Evolutionary conservation across 2,329 filamentous ascomycete genomes (phyloP).

Genomic region (Aspergillus fructus): DNA sequence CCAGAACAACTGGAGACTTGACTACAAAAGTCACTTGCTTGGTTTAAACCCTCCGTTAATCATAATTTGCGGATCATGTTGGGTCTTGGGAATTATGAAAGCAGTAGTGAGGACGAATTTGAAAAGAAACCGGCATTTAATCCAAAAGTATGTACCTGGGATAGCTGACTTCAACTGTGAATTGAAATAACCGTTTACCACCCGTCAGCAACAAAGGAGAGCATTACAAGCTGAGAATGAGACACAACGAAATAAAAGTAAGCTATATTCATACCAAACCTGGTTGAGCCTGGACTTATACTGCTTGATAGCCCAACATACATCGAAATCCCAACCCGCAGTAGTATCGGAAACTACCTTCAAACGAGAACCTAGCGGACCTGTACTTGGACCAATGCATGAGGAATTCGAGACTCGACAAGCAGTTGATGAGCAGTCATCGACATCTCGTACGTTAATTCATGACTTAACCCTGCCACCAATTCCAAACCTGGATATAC

Average conservation of each 20-base stretch:
- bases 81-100: conserved; percentile 44
- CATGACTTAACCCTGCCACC: conserved; percentile 57
- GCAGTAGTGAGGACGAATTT: conserved; percentile 47
- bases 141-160: conserved; percentile 24
- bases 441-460: conserved; percentile 49
- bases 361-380: conserved; percentile 23
- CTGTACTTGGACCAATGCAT: conserved; percentile 39
- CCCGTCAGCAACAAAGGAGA: conserved; percentile 11
- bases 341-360: conserved; percentile 1
- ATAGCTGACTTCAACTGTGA: background rate
- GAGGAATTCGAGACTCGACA: conserved; percentile 19
- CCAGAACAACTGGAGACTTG: background rate
- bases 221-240: conserved; percentile 1
- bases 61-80: conserved; percentile 29
- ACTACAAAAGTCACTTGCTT: background rate
- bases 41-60: background rate
- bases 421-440: conserved; percentile 33
- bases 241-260: conserved; percentile 10
- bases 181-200: conserved; percentile 12
- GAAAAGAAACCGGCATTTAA: conserved; percentile 16
- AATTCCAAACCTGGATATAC: conserved; percentile 45
- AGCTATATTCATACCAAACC: background rate
- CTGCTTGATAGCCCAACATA: conserved; percentile 3
- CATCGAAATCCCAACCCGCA: background rate
- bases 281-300: background rate